Conservation (phyloP, 2,329 filamentous ascomycete species). For the Kalaharituber pfeilii region DNA sequence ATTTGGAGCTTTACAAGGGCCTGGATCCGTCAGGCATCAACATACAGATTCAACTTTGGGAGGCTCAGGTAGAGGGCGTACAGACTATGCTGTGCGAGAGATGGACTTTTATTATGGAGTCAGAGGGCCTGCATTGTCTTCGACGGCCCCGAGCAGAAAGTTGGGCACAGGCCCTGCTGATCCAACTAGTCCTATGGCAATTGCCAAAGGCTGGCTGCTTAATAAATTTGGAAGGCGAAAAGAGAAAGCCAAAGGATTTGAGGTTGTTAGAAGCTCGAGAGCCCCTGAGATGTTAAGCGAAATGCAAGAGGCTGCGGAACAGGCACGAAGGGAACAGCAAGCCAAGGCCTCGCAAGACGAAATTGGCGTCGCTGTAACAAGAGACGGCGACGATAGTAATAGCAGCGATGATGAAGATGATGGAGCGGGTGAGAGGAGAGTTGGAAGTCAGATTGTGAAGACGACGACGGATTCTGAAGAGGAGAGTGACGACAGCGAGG, state of each 20-base stretch:
- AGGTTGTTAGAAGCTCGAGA: slow-evolving; percentile 78
- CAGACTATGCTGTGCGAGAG: slow-evolving; percentile 84
- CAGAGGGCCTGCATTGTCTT: slow-evolving; percentile 69
- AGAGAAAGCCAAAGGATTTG: slow-evolving; percentile 56
- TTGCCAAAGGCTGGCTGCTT: slow-evolving; percentile 71
- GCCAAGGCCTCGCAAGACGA: slow-evolving; percentile 26
- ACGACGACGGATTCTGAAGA: slow-evolving; percentile 17
- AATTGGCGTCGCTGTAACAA: slow-evolving; percentile 28
- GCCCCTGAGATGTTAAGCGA: slow-evolving; percentile 58
- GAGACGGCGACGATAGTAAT: slow-evolving; percentile 8
- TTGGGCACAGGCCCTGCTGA: slow-evolving; percentile 88
- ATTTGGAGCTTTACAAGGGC: slow-evolving; percentile 30
- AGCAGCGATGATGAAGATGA: slow-evolving; percentile 24
- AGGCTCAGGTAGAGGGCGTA: slow-evolving; percentile 36
- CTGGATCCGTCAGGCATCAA: slow-evolving; percentile 28
- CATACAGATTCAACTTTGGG: slow-evolving; percentile 27
- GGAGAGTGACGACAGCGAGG: slow-evolving; percentile 7
- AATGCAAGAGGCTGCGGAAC: slow-evolving; percentile 50
- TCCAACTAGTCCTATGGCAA: slow-evolving; percentile 77
- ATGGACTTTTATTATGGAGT: slow-evolving; percentile 95
- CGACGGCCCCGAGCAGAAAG: slow-evolving; percentile 62
- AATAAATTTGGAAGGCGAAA: slow-evolving; percentile 28
- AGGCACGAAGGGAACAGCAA: slow-evolving; percentile 31
- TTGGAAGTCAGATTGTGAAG: slow-evolving; percentile 28
- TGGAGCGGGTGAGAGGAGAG: slow-evolving; percentile 48